phyloP scores from a whole-genome alignment of 176 grass and related monocot species.

The Lolium rigidum region DNA sequence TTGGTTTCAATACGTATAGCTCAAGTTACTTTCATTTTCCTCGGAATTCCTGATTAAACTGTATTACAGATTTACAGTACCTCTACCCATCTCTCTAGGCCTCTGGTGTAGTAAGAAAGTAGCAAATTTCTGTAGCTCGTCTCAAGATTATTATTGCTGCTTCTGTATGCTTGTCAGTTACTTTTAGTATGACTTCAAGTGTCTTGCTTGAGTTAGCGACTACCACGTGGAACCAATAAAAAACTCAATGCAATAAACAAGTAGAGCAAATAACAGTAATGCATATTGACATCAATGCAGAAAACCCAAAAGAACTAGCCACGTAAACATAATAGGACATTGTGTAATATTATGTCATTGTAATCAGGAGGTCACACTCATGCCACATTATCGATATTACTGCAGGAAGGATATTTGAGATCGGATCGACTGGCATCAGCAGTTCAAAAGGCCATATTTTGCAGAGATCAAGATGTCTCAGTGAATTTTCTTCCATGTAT shows the following conservation, averaged over 20 bases:
- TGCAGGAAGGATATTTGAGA: conserved; percentile 89
- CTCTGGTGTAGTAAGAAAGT: background rate
- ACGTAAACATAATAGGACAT: background rate
- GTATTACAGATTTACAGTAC: background rate
- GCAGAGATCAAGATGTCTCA: conserved; percentile 75
- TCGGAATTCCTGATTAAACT: background rate
- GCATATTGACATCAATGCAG: background rate
- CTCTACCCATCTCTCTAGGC: background rate
- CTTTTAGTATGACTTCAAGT: background rate
- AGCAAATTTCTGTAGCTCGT: background rate
- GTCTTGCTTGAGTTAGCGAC: background rate
- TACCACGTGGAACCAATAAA: background rate
- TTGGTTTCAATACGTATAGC: background rate
- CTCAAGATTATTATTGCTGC: background rate
- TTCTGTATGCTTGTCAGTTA: background rate
- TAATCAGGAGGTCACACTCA: conserved; percentile 18
- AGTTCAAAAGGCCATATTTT: conserved; percentile 70
- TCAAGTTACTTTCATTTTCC: background rate
- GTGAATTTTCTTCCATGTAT: conserved; percentile 73
- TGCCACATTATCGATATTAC: conserved; percentile 9
- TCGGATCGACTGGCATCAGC: conserved; percentile 87
- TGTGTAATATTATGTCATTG: background rate
- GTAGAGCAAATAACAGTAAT: background rate
- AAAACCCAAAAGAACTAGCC: background rate
- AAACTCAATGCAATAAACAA: background rate